Percentiles rank a stretch among this genome's conserved stretches.
phyloP scores from a whole-genome alignment of 1,284 basidiomycete genomes.

The Ceratobasidium theobromae region DNA sequence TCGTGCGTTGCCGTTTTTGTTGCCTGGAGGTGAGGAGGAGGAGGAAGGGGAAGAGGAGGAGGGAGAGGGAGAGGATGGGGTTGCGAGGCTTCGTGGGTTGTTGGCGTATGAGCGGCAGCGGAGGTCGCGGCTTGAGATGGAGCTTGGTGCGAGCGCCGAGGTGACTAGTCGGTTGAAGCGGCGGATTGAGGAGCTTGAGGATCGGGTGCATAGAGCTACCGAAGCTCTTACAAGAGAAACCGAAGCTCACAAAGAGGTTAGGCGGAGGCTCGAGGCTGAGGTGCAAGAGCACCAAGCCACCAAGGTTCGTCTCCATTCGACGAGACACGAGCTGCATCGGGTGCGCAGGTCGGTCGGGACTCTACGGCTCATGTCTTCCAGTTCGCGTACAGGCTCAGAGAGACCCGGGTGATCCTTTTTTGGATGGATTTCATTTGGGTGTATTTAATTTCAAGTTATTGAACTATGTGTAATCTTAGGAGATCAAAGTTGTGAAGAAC shows the following conservation, averaged over 20 bases:
- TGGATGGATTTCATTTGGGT: too few relatives aligned
- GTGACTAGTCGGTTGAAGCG: background rate
- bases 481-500: constrained; percentile 31
- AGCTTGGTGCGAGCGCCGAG: background rate
- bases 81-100: too few relatives aligned
- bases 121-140: background rate
- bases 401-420: too few relatives aligned
- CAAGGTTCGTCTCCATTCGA: too few relatives aligned
- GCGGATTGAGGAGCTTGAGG: background rate
- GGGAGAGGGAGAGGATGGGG: background rate
- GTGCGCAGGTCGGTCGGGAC: background rate
- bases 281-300: background rate
- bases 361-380: background rate
- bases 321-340: too few relatives aligned
- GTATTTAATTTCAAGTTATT: background rate
- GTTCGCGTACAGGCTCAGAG: background rate
- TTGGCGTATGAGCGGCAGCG: background rate
- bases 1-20: too few relatives aligned
- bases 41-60: background rate
- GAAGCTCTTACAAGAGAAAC: background rate
- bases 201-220: too few relatives aligned
- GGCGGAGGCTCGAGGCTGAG: background rate
- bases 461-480: background rate
- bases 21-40: too few relatives aligned
- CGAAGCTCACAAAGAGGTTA: background rate